phyloP scores from a whole-genome alignment of 2,329 filamentous ascomycete species.

The Plenodomus tracheiphilus region DNA sequence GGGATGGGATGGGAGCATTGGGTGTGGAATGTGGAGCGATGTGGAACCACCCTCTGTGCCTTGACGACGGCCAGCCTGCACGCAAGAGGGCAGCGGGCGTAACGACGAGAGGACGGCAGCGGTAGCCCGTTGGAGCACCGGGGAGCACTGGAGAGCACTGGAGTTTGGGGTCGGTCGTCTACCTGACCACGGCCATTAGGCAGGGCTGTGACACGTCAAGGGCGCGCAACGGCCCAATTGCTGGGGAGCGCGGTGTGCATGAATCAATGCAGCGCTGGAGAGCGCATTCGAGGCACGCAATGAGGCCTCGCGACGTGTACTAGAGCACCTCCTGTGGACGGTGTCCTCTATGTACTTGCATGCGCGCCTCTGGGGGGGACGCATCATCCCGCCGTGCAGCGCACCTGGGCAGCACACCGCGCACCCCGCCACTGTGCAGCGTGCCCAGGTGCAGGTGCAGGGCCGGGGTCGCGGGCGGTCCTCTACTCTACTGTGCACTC shows the following conservation, averaged over 20 bases:
- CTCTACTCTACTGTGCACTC: no score
- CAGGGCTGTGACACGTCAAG: conserved; percentile 23
- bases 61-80: conserved; percentile 28
- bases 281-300: conserved; percentile 11
- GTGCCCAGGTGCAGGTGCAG: neutral
- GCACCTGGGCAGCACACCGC: no score
- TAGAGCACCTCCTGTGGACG: neutral
- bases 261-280: conserved; percentile 5
- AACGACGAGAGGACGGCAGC: conserved; percentile 23
- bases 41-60: conserved; percentile 26
- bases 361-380: no score
- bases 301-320: conserved; percentile 18
- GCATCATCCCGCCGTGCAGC: no score
- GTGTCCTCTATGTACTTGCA: no score
- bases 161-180: conserved; percentile 13
- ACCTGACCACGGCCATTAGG: conserved; percentile 13
- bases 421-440: no score
- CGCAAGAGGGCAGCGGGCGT: conserved; percentile 8
- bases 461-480: no score
- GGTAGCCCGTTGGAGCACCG: conserved; percentile 20
- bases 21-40: conserved; percentile 28
- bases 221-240: conserved; percentile 25
- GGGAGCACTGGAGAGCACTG: conserved; percentile 2
- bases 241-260: conserved; percentile 13
- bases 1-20: no score